phyloP scores from a whole-genome alignment of 2,329 filamentous ascomycete genomes.

The Teratosphaeriaceae sp. region DNA sequence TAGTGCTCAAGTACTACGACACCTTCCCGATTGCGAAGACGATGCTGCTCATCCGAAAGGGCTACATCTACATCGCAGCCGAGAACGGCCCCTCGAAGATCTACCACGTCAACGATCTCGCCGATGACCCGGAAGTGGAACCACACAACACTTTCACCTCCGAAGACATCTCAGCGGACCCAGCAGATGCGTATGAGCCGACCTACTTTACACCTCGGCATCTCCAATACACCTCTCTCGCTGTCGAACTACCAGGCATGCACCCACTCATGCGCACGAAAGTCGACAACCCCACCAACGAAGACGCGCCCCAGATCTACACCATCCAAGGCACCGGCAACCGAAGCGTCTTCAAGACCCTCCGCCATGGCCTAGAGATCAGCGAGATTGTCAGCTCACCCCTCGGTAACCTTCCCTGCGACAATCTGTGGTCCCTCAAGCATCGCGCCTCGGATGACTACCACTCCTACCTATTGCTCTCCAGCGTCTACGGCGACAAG shows the following conservation, averaged over 20 bases:
- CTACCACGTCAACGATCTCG: constrained; percentile 95
- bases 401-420: constrained; percentile 25
- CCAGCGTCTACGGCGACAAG: constrained; percentile 31
- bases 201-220: constrained; percentile 77
- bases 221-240: constrained; percentile 61
- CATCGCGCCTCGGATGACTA: constrained; percentile 73
- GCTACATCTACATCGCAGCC: constrained; percentile 86
- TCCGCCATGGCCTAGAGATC: constrained; percentile 89
- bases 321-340: constrained; percentile 83
- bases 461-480: constrained; percentile 93
- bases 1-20: constrained; percentile 98
- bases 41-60: constrained; percentile 89
- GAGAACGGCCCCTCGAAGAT: constrained; percentile 92
- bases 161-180: constrained; percentile 63
- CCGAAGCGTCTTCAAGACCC: constrained; percentile 79
- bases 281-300: constrained; percentile 80
- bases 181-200: constrained; percentile 63
- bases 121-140: constrained; percentile 82
- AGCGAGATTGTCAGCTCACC: constrained; percentile 51
- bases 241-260: constrained; percentile 55
- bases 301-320: constrained; percentile 96
- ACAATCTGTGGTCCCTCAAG: constrained; percentile 84
- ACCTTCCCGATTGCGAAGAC: constrained; percentile 84
- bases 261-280: constrained; percentile 90
- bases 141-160: constrained; percentile 47